These are phyloP conservation scores for Erodium texanum DNA, from an alignment of 441 rosid species.

Conservation along the genomic window DNA sequence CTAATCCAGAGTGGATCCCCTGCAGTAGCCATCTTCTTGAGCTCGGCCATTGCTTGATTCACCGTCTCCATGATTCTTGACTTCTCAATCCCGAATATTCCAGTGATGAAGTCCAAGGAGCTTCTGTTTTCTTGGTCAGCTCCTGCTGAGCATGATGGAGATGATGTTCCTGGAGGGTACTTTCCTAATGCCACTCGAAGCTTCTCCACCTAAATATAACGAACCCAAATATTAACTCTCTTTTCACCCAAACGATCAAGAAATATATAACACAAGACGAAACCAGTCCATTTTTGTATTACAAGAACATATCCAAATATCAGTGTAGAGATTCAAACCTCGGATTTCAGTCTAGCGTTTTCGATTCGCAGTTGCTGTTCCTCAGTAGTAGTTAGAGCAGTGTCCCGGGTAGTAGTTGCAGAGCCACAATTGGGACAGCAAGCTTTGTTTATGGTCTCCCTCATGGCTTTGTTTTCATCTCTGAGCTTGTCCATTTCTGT, in stretches of 20 bases:
- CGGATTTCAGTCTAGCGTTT: slow-evolving; percentile 78
- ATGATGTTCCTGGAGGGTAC: slow-evolving; percentile 38
- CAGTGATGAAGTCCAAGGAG: slow-evolving; percentile 66
- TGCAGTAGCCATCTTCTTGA: slow-evolving; percentile 68
- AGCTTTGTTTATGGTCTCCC: slow-evolving; percentile 65
- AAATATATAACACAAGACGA: no score
- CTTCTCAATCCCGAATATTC: slow-evolving; percentile 77
- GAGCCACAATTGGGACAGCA: slow-evolving; percentile 83
- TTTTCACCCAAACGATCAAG: no score
- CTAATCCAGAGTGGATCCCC: slow-evolving; percentile 76
- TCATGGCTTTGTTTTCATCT: slow-evolving; percentile 79
- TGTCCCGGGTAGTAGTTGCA: slow-evolving; percentile 43
- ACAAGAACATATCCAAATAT: neutral
- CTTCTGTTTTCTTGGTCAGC: slow-evolving; percentile 50
- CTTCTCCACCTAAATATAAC: slow-evolving; percentile 43
- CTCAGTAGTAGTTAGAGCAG: slow-evolving; percentile 31
- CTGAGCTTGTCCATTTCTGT: slow-evolving; percentile 75
- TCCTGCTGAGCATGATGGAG: slow-evolving; percentile 57
- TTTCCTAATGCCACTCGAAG: slow-evolving; percentile 56
- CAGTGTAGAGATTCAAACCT: slow-evolving; percentile 24
- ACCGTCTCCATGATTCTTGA: slow-evolving; percentile 60
- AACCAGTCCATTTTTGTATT: neutral
- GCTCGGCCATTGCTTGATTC: slow-evolving; percentile 74
- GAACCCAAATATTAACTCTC: neutral
- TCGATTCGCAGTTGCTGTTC: slow-evolving; percentile 72